A percentile compares a stretch with the other conserved stretches of the same genome.
Evolutionary conservation across 805 yeast species (phyloP).

Genomic region (Metschnikowia sp.): DNA sequence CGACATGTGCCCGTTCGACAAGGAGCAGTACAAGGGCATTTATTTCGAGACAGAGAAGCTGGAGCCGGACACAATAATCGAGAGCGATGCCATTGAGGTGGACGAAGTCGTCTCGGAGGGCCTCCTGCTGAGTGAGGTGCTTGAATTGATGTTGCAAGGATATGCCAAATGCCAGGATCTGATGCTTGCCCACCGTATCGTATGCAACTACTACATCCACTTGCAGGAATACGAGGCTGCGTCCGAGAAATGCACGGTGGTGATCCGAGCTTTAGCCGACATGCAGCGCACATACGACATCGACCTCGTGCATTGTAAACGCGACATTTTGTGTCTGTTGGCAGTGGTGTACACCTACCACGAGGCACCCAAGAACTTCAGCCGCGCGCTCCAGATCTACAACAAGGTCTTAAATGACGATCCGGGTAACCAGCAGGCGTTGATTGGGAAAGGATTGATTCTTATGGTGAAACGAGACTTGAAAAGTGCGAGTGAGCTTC

Average conservation of each 20-base stretch:
- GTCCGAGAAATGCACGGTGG: slow-evolving; percentile 54
- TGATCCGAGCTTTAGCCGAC: slow-evolving; percentile 53
- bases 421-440: slow-evolving; percentile 51
- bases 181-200: slow-evolving; percentile 62
- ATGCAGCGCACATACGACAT: slow-evolving; percentile 46
- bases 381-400: slow-evolving; percentile 69
- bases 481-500: slow-evolving; percentile 49
- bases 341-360: slow-evolving; percentile 78
- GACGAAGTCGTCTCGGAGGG: slow-evolving; percentile 6
- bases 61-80: slow-evolving; percentile 10
- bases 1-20: slow-evolving; percentile 62
- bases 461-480: slow-evolving; percentile 61
- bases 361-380: slow-evolving; percentile 87
- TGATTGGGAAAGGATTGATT: slow-evolving; percentile 80
- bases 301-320: slow-evolving; percentile 48
- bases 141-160: slow-evolving; percentile 50
- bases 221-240: slow-evolving; percentile 63
- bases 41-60: slow-evolving; percentile 3
- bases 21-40: slow-evolving; percentile 24
- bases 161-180: slow-evolving; percentile 39
- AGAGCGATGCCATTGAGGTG: slow-evolving; percentile 9
- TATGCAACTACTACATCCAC: slow-evolving; percentile 57
- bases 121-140: slow-evolving; percentile 48
- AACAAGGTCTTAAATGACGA: slow-evolving; percentile 50
- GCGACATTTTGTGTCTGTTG: slow-evolving; percentile 58